A percentile compares a stretch with the other conserved stretches of the same genome.
phyloP scores from a whole-genome alignment of 2,329 filamentous ascomycete species.

The Scorias spongiosa region DNA sequence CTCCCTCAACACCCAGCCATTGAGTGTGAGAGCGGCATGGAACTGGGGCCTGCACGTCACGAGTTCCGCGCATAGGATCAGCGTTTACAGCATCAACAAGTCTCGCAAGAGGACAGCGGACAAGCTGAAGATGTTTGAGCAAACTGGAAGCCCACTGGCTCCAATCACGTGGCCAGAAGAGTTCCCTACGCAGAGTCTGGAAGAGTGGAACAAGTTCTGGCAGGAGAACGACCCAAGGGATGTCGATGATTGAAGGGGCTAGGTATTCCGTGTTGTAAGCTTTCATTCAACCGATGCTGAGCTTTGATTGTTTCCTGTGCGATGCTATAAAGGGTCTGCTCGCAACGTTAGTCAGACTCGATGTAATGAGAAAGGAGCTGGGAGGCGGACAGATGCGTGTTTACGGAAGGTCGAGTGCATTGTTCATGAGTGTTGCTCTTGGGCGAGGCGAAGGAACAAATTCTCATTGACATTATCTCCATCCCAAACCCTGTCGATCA shows the following conservation, averaged over 20 bases:
- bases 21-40: conserved; percentile 39
- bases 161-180: conserved; percentile 20
- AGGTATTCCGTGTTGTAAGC: too few relatives aligned
- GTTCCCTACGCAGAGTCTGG: conserved; percentile 14
- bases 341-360: too few relatives aligned
- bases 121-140: conserved; percentile 17
- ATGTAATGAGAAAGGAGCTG: too few relatives aligned
- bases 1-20: conserved; percentile 44
- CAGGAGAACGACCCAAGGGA: conserved; percentile 16
- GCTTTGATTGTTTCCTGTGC: too few relatives aligned
- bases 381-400: too few relatives aligned
- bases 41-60: conserved; percentile 29
- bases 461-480: not conserved
- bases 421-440: not conserved
- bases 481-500: not conserved
- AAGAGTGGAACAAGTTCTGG: conserved; percentile 21
- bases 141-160: conserved; percentile 17
- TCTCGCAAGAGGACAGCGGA: conserved; percentile 13
- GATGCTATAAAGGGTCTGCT: too few relatives aligned
- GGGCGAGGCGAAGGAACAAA: not conserved
- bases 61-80: conserved; percentile 23
- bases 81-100: conserved; percentile 23
- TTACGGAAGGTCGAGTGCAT: too few relatives aligned
- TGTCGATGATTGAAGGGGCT: not conserved
- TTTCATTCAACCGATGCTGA: too few relatives aligned